Evolutionary conservation across 179 eudicot genomes (phyloP), one percentile per base, ranked within the genome.

Genomic region (Beta corolliflora): DNA sequence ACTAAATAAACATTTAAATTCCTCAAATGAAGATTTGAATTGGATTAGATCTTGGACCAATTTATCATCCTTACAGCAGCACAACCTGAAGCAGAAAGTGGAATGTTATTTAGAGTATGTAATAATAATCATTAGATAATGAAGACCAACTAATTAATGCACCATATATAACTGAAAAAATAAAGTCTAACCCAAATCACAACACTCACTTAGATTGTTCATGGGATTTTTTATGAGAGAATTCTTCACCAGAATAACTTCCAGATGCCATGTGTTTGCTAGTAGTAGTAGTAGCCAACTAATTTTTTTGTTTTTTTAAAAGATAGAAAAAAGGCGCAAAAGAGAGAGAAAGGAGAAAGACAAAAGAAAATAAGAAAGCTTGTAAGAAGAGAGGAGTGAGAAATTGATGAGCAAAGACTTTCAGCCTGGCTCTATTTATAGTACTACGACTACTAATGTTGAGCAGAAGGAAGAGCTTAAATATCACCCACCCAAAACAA

Each of bases 11-110:
- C 29, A 50, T 21, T 72, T 72, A 0, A 71, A 0, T 12, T 45
- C 31, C 36, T 71, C 16, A 3, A 71, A 9, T 10, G 36, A 19
- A 74, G 79, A 66, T 53, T 50, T 60, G 29, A 75, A 0, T 5
- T 59, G 52, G 18, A n/a, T 54, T 13, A 81, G 44, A 12, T 75
- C 68, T 44, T 58, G 83, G 8, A 68, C 1, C 14, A 66, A 29
- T 4, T 60, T 73, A 31, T 50, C 21, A 1, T 67, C 54, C 63
- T 50, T 48, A 63, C 83, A 81, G 12, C 76, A 76, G 53, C 70
- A 76, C 0, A 68, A n/a, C 71, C 15, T 61, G 19, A 50, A 73
- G 8, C 3, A 52, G 13, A 73, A 31, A 71, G 15, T 50, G 12
- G 61, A 59, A 0, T 19, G 9, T 18, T 7, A 61, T 21, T 21